Evolutionary conservation across 2,329 filamentous ascomycete genomes (phyloP).

Genomic region (Calonectria pseudoreteaudii): DNA sequence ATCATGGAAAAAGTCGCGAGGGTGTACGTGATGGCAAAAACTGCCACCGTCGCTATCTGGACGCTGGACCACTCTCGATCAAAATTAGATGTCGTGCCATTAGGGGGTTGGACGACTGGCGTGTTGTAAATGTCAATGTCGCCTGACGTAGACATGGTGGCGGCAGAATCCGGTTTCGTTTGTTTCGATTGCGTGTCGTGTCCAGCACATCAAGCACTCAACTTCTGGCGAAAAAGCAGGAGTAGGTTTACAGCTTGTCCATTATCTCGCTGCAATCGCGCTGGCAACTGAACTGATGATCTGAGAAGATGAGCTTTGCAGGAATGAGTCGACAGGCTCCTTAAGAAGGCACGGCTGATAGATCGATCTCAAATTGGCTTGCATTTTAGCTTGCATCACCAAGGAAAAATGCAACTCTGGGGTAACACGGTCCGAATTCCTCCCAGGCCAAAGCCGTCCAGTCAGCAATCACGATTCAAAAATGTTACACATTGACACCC

Average conservation of each 20-base stretch:
- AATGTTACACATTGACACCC: not conserved
- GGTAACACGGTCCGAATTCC: not conserved
- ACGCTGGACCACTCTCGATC: conserved; percentile 8
- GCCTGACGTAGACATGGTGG: not conserved
- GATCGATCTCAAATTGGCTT: not conserved
- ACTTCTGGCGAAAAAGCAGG: not conserved
- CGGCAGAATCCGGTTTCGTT: not conserved
- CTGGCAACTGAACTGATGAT: not conserved
- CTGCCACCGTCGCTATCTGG: conserved; percentile 17
- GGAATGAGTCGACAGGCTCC: not conserved
- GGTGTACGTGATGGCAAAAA: conserved; percentile 20
- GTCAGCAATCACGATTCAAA: not conserved
- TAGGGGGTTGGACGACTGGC: conserved; percentile 9
- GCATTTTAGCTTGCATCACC: not conserved
- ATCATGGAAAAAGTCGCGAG: conserved; percentile 19
- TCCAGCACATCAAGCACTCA: not conserved
- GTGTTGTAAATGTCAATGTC: conserved; percentile 16
- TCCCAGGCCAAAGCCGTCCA: not conserved
- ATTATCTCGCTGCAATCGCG: not conserved
- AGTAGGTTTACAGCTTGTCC: not conserved
- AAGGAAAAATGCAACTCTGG: not conserved
- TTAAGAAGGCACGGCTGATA: not conserved
- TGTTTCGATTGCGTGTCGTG: not conserved
- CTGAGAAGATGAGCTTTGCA: not conserved
- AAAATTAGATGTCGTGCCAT: conserved; percentile 18